phyloP scores from a whole-genome alignment of 2,329 filamentous ascomycete species.

The Coniochaeta prunicola region DNA sequence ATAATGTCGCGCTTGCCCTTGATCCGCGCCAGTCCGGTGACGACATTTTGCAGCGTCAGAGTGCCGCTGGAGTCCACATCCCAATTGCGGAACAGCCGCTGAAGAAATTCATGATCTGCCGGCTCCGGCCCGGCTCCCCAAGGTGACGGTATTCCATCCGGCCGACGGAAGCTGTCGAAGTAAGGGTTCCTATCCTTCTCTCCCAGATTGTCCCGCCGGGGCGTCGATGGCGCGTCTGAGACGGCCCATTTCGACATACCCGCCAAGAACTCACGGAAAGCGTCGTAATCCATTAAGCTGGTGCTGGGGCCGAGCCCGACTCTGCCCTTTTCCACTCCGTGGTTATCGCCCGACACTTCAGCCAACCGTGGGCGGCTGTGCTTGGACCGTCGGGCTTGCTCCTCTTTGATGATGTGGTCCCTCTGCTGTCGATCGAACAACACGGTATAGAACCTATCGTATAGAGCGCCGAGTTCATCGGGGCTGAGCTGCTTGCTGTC shows the following conservation, averaged over 20 bases:
- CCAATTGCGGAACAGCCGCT: constrained; percentile 81
- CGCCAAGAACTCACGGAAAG: constrained; percentile 88
- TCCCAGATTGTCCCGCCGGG: constrained; percentile 36
- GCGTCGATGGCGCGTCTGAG: constrained; percentile 68
- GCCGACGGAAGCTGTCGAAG: constrained; percentile 46
- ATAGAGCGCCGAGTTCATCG: constrained; percentile 82
- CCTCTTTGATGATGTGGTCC: constrained; percentile 68
- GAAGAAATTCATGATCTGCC: constrained; percentile 92
- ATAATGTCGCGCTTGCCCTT: constrained; percentile 95
- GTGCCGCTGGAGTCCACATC: constrained; percentile 70
- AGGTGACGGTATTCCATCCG: constrained; percentile 35
- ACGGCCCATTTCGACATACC: constrained; percentile 89
- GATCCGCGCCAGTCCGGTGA: constrained; percentile 81
- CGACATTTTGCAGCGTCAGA: constrained; percentile 83
- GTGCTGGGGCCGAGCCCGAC: constrained; percentile 85
- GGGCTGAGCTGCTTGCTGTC: constrained; percentile 86
- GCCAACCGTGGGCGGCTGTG: constrained; percentile 38
- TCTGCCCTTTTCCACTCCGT: constrained; percentile 70
- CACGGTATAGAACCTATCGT: constrained; percentile 89
- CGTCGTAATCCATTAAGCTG: constrained; percentile 94
- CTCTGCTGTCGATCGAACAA: constrained; percentile 88
- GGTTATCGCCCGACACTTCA: constrained; percentile 28
- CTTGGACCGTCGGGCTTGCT: constrained; percentile 59
- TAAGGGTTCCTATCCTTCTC: constrained; percentile 48
- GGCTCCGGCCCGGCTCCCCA: constrained; percentile 58